Base-by-base conservation (phyloP, 768 basidiomycete genomes). In the Royoungia palumana region DNA sequence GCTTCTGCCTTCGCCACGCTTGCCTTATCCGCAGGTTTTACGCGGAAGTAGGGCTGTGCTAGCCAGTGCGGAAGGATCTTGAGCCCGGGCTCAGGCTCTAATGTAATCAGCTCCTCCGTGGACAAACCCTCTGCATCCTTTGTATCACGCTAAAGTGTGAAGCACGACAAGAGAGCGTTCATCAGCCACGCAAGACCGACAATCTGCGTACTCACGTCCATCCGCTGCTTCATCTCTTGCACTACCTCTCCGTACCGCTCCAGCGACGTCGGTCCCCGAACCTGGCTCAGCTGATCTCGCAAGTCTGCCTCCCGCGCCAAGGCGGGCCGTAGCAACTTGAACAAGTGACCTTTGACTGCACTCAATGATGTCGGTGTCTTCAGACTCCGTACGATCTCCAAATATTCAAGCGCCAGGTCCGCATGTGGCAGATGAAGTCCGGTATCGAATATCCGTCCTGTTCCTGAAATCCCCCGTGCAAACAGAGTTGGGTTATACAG, bases 401-500 rank as follows among this genome's bases (percentile, higher is more conserved):
- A 77, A 66, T 98, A 99, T 59, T 95, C 88, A 5, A 87, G 70
- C 0, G 95, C 94, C 9, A 97, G 75, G 47, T 80, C 68, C 5
- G 80, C 77, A 41, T 81, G 79, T 0, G 72, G 76, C 1, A 81
- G 80, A 54, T 90, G 80, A 2, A 72, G 63, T 1, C 71, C 66
- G 5, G 73, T 66, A 37, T 69, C 60, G n/a, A 74, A 67, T 2
- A 62, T 49, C 7, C 60, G 40, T 24, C 43, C 48, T 36, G 11
- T 49, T 24, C 46, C 42, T 0, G 28, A 9, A 61, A 34, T 74
- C 12, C 64, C 54, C 70, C 62, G 30, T 61, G 69, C 68, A 57
- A 90, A 97, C 12, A 97, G 63, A 0, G 92, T 83, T 0, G 90
- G 87, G 61, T 99, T 97, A 65, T 96, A 96, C 0, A 99, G 73